Conservation (phyloP, 768 basidiomycete species). For the Russula olivacea region DNA sequence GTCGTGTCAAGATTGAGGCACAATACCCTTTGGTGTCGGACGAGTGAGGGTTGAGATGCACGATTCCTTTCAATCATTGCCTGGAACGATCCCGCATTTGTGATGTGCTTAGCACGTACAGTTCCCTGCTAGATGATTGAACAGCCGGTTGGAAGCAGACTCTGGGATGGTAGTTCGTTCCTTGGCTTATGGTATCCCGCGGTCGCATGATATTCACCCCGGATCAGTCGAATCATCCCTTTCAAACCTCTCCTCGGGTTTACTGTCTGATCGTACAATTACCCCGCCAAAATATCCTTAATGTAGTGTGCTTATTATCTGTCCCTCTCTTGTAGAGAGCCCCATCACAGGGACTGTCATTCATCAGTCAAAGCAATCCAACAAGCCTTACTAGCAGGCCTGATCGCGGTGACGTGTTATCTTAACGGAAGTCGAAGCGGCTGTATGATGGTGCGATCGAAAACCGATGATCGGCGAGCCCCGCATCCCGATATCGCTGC, state of each 20-base stretch:
- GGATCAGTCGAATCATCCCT: not conserved
- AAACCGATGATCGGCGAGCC: conserved; percentile 6
- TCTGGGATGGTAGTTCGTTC: not conserved
- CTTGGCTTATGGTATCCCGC: not conserved
- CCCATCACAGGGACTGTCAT: not conserved
- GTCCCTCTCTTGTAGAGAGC: not conserved
- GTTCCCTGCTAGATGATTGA: too few species aligned
- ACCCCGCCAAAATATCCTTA: not conserved
- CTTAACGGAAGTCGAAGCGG: not conserved
- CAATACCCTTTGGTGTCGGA: not conserved
- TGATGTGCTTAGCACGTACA: too few species aligned
- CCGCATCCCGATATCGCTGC: not conserved
- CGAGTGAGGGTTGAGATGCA: not conserved
- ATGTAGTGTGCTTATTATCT: not conserved
- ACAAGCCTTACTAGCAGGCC: not conserved
- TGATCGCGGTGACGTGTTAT: not conserved
- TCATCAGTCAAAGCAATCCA: not conserved
- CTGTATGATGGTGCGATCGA: not conserved
- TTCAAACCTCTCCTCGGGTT: not conserved
- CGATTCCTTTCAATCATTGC: not conserved
- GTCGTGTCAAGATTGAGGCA: not conserved
- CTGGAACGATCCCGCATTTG: not conserved
- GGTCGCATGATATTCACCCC: not conserved
- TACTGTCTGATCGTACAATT: not conserved
- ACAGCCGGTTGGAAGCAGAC: too few species aligned